These are phyloP conservation scores for Saccharum hybrid DNA, from an alignment of 202 grass and related monocot genomes.

Conservation along the genomic window DNA sequence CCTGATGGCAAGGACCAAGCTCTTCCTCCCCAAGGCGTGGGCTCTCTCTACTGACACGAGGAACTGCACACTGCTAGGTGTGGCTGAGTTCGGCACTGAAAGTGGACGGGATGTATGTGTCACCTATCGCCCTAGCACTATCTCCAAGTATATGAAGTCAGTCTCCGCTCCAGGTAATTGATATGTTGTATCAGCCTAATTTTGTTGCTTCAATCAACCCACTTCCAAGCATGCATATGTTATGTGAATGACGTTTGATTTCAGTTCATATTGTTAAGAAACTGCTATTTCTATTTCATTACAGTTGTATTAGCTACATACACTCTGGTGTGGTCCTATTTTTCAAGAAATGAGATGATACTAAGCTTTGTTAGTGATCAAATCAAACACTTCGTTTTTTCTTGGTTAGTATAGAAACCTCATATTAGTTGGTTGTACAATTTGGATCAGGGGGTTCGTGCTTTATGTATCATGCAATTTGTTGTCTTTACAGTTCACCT, in stretches of 20 bases:
- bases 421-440: no score
- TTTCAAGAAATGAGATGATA: no score
- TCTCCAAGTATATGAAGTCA: background rate
- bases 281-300: no score
- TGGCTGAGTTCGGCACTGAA: slow-evolving; percentile 12
- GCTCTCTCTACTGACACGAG: slow-evolving; percentile 19
- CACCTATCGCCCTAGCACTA: background rate
- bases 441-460: no score
- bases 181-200: background rate
- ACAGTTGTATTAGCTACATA: no score
- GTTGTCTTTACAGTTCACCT: no score
- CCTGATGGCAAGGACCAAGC: slow-evolving; percentile 20
- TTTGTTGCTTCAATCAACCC: background rate
- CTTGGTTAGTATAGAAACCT: no score
- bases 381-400: no score
- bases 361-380: no score
- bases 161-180: background rate
- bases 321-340: no score
- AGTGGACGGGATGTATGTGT: background rate
- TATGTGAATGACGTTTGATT: background rate
- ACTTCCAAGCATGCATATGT: background rate
- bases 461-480: no score
- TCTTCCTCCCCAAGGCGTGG: slow-evolving; percentile 23
- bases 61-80: background rate
- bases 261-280: no score